These are phyloP conservation scores for Aspergillus sclerotialis DNA, from an alignment of 2,329 filamentous ascomycete genomes.

Conservation along the genomic window DNA sequence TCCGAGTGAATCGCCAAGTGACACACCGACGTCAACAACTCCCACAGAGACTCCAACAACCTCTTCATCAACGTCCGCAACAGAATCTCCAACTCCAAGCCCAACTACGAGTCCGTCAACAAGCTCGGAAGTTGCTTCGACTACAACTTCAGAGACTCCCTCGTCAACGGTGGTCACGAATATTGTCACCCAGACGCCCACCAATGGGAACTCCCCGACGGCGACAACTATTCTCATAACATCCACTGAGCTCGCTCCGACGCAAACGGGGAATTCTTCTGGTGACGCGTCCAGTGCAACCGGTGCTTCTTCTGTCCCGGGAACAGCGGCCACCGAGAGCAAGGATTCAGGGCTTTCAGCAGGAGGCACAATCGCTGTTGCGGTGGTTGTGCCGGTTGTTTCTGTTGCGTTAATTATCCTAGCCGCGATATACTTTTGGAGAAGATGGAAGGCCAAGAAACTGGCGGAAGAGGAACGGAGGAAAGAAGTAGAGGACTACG, in stretches of 20 bases:
- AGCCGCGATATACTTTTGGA: conserved; percentile 75
- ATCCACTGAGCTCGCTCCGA: conserved; percentile 6
- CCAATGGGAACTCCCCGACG: not conserved
- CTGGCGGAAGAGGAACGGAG: conserved; percentile 78
- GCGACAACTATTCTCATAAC: conserved; percentile 19
- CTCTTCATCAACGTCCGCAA: conserved; percentile 4
- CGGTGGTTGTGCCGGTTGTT: conserved; percentile 87
- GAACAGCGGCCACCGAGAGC: conserved; percentile 14
- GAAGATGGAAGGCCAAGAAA: conserved; percentile 78
- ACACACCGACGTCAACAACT: conserved; percentile 3
- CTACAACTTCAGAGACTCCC: conserved; percentile 11
- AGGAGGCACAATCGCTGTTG: conserved; percentile 74
- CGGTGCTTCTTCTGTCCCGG: conserved; percentile 19
- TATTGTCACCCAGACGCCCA: conserved; percentile 2
- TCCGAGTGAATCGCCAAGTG: conserved; percentile 2
- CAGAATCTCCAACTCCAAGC: conserved; percentile 2
- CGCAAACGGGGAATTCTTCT: not conserved
- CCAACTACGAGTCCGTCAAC: conserved; percentile 6
- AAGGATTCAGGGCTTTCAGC: conserved; percentile 33
- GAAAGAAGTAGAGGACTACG: conserved; percentile 96
- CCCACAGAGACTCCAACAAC: conserved; percentile 5
- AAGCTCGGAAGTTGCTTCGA: conserved; percentile 3
- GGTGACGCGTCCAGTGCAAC: conserved; percentile 10
- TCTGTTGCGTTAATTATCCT: conserved; percentile 76
- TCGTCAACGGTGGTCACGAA: conserved; percentile 12